These are phyloP conservation scores for Penicillium goetzii DNA, from an alignment of 495 filamentous ascomycete species.

Conservation along the genomic window DNA sequence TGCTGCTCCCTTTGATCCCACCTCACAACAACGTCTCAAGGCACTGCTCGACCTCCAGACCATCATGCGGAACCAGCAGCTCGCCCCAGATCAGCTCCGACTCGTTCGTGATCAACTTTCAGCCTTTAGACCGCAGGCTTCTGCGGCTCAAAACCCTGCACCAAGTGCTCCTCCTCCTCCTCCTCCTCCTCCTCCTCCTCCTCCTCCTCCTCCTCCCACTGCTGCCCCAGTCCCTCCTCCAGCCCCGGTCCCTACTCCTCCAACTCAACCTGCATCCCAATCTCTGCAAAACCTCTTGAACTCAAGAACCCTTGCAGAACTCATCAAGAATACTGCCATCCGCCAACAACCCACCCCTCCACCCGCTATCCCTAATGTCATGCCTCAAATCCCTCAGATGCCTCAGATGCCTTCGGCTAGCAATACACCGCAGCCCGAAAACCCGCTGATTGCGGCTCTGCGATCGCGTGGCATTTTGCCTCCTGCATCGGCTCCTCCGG, in stretches of 20 bases:
- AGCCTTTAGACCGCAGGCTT: constrained; percentile 54
- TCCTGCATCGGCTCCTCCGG: constrained; percentile 36
- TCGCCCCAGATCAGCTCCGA: constrained; percentile 78
- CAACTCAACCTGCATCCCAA: constrained; percentile 42
- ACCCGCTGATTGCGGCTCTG: constrained; percentile 51
- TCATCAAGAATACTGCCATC: constrained; percentile 53
- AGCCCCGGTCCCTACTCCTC: constrained; percentile 35
- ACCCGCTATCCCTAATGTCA: constrained; percentile 34
- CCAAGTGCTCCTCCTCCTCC: constrained; percentile 25
- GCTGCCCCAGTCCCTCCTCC: constrained; percentile 17
- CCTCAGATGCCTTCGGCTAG: constrained; percentile 24
- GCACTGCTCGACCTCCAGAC: constrained; percentile 84
- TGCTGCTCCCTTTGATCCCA: constrained; percentile 70
- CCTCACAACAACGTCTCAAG: constrained; percentile 75
- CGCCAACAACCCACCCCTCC: constrained; percentile 48
- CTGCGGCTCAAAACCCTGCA: constrained; percentile 26
- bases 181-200: constrained; percentile 17
- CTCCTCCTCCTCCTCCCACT: constrained; percentile 24
- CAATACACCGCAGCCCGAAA: constrained; percentile 44
- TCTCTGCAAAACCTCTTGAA: constrained; percentile 50
- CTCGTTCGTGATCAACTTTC: constrained; percentile 79
- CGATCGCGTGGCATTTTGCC: constrained; percentile 53
- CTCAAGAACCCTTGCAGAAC: constrained; percentile 51
- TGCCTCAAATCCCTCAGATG: constrained; percentile 21
- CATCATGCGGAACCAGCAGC: constrained; percentile 75